Conservation (phyloP, 2,329 filamentous ascomycete species). For the Endocalyx cinctus region DNA sequence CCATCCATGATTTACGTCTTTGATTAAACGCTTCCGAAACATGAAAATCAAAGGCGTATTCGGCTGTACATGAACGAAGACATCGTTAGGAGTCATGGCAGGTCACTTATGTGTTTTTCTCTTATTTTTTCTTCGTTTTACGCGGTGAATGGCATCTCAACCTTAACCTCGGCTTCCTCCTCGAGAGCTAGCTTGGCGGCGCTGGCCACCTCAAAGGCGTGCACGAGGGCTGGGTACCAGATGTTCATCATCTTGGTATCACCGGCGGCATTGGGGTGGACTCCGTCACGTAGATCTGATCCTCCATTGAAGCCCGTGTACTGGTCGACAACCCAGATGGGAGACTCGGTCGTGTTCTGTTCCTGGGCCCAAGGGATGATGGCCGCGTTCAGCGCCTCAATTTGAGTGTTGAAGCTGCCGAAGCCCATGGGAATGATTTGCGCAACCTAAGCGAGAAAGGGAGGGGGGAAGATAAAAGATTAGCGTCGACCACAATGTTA, state of each 20-base stretch:
- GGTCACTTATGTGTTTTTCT: too few relatives aligned
- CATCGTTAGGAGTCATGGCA: too few relatives aligned
- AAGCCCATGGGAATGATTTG: constrained; percentile 34
- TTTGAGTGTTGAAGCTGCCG: constrained; percentile 30
- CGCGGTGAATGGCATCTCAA: constrained; percentile 18
- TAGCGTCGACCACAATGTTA: not conserved
- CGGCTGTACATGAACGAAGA: too few relatives aligned
- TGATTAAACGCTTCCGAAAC: too few relatives aligned
- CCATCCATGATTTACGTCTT: too few relatives aligned
- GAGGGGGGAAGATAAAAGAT: not conserved
- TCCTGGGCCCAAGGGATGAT: constrained; percentile 34
- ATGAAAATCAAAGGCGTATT: too few relatives aligned
- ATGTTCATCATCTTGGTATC: constrained; percentile 35
- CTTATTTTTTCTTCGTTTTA: too few relatives aligned
- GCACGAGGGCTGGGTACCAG: constrained; percentile 24
- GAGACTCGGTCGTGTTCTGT: constrained; percentile 32
- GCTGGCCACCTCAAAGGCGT: constrained; percentile 20
- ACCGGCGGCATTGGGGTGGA: constrained; percentile 35
- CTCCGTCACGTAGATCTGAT: constrained; percentile 31
- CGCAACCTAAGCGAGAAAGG: constrained; percentile 29
- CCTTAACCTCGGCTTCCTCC: constrained; percentile 7
- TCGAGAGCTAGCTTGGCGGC: constrained; percentile 15
- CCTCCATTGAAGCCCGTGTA: constrained; percentile 31
- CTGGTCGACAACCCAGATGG: constrained; percentile 38
- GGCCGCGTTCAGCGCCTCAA: constrained; percentile 33